Conservation (phyloP, 1,284 basidiomycete species). For the Ceratobasidium theobromae region DNA sequence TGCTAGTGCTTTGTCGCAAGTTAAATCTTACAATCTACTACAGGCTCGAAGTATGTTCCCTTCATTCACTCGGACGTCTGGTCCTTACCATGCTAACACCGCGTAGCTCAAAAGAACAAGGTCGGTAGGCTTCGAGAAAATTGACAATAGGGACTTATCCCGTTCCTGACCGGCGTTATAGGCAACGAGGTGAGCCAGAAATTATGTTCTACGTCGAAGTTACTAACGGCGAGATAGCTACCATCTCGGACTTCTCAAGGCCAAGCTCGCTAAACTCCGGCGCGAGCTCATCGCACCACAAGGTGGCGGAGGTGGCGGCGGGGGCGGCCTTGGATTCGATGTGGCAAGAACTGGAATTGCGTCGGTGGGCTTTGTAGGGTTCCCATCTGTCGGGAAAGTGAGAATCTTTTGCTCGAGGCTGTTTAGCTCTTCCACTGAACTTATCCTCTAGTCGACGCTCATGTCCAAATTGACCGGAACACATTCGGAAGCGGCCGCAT, state of each 20-base stretch:
- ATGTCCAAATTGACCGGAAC: constrained; percentile 99
- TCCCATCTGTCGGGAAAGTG: constrained; percentile 85
- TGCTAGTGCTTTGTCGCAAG: constrained; percentile 35
- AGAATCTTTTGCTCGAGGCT: constrained; percentile 38
- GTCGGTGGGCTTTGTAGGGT: constrained; percentile 93
- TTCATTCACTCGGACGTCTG: constrained; percentile 29
- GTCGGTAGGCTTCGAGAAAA: constrained; percentile 46
- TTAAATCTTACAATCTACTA: background rate
- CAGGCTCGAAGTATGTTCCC: constrained; percentile 48
- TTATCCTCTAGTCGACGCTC: constrained; percentile 73
- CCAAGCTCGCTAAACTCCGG: constrained; percentile 96
- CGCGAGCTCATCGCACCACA: constrained; percentile 88
- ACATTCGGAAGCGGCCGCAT: constrained; percentile 95
- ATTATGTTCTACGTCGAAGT: too few relatives aligned
- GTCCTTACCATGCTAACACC: background rate
- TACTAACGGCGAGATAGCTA: constrained; percentile 54
- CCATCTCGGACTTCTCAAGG: constrained; percentile 48
- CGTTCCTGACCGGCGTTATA: background rate
- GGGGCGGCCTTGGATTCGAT: constrained; percentile 88
- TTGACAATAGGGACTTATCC: constrained; percentile 29
- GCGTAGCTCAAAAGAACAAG: constrained; percentile 94
- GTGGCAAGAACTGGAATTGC: constrained; percentile 96
- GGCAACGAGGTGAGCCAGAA: constrained; percentile 63
- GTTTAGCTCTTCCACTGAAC: constrained; percentile 38
- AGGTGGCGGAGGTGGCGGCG: constrained; percentile 80